Conservation (phyloP, 768 basidiomycete genomes). For the Lentinula raphanica region DNA sequence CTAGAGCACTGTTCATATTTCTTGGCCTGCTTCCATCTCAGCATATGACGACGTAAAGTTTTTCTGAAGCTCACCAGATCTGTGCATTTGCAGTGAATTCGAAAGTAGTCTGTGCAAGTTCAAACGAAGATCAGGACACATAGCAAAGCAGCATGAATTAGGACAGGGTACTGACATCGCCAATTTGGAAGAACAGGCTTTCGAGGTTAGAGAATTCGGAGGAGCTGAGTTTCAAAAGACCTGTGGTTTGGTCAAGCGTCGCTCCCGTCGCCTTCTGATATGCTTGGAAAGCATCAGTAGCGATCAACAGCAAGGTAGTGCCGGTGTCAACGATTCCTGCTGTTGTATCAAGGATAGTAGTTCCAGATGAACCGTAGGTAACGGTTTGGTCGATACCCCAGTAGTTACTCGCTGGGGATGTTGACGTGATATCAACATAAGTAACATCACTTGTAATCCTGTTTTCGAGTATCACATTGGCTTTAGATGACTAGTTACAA, state of each 20-base stretch:
- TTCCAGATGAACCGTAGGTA: conserved; percentile 24
- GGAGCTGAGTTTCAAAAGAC: conserved; percentile 48
- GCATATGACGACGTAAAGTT: neutral
- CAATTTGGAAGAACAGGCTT: conserved; percentile 50
- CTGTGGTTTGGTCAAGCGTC: conserved; percentile 47
- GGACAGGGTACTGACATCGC: conserved; percentile 25
- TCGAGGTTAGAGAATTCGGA: conserved; percentile 43
- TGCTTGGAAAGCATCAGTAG: conserved; percentile 52
- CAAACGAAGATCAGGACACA: neutral
- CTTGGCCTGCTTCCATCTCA: conserved; percentile 43
- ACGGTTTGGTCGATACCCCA: conserved; percentile 41
- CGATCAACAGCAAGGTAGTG: conserved; percentile 50
- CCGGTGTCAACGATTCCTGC: conserved; percentile 51
- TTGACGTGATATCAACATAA: conserved; percentile 37
- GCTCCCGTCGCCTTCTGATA: conserved; percentile 54
- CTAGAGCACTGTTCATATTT: conserved; percentile 48
- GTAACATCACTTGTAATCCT: conserved; percentile 29
- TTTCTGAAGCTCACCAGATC: conserved; percentile 7
- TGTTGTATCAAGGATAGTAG: conserved; percentile 28
- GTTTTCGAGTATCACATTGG: neutral
- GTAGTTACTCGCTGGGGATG: conserved; percentile 42
- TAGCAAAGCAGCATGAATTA: neutral
- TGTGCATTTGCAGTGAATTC: conserved; percentile 61
- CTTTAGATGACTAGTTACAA: neutral
- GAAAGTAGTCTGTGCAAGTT: conserved; percentile 39